A percentile compares a stretch with the other conserved stretches of the same genome.
These are phyloP conservation scores for Spencermartinsiella europaea DNA, from an alignment of 805 yeast genomes.

Conservation along the genomic window DNA sequence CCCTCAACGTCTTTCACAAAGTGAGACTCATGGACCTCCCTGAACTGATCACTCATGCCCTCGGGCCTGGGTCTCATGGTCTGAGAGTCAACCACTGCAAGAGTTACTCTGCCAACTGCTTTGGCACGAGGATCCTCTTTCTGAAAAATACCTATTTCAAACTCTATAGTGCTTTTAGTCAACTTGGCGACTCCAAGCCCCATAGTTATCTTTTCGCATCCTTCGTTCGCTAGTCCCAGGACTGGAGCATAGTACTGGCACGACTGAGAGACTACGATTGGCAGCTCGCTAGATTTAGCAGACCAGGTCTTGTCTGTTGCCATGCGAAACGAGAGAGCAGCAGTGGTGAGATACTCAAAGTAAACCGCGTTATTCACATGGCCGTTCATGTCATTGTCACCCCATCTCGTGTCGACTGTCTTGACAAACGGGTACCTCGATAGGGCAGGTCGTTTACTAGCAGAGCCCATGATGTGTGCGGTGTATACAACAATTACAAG, in stretches of 20 bases:
- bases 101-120: constrained; percentile 27
- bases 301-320: constrained; percentile 19
- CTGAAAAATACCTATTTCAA: constrained; percentile 29
- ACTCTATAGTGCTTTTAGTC: constrained; percentile 26
- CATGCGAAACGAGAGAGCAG: constrained; percentile 21
- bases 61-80: constrained; percentile 20
- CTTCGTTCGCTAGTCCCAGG: constrained; percentile 23
- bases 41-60: constrained; percentile 17
- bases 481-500: neutral
- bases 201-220: constrained; percentile 18
- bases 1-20: too few species aligned
- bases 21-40: constrained; percentile 12
- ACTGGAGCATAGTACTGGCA: constrained; percentile 25
- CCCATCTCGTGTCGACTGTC: constrained; percentile 22
- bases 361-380: constrained; percentile 28
- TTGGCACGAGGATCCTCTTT: constrained; percentile 19
- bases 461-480: neutral
- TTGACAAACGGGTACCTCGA: constrained; percentile 17
- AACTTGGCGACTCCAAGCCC: constrained; percentile 26
- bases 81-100: constrained; percentile 26
- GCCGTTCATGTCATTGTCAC: constrained; percentile 27
- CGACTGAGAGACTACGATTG: constrained; percentile 26
- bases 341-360: constrained; percentile 20
- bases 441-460: constrained; percentile 12
- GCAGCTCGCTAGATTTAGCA: constrained; percentile 18